A percentile compares a stretch with the other conserved stretches of the same genome.
Evolutionary conservation across 345 rosid genomes (phyloP).

Genomic region (Brassica rapa): DNA sequence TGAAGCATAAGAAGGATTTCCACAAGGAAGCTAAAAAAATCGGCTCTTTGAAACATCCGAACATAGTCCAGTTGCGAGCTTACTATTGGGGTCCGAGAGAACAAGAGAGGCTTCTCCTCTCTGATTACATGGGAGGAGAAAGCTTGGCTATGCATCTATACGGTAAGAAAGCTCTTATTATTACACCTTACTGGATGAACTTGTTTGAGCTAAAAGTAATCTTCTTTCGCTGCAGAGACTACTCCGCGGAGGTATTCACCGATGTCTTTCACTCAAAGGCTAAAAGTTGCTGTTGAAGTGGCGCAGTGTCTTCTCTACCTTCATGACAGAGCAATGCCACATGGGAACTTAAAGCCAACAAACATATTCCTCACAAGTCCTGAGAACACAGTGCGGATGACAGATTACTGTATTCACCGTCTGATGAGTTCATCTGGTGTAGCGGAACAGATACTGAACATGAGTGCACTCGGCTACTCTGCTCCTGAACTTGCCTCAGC

Average conservation of each 20-base stretch:
- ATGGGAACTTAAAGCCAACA: slow-evolving; percentile 87
- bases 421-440: slow-evolving; percentile 82
- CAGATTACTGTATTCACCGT: slow-evolving; percentile 86
- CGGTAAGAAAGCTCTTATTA: slow-evolving; percentile 54
- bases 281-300: slow-evolving; percentile 77
- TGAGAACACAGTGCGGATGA: slow-evolving; percentile 51
- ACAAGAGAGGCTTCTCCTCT: slow-evolving; percentile 88
- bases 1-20: slow-evolving; percentile 87
- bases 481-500: slow-evolving; percentile 82
- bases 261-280: slow-evolving; percentile 74
- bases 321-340: slow-evolving; percentile 80
- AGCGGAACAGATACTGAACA: slow-evolving; percentile 80
- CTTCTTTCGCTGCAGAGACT: slow-evolving; percentile 56
- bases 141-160: slow-evolving; percentile 91
- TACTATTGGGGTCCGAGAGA: slow-evolving; percentile 97
- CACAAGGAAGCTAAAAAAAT: slow-evolving; percentile 84
- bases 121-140: slow-evolving; percentile 84
- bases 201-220: neutral
- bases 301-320: slow-evolving; percentile 71
- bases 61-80: slow-evolving; percentile 78
- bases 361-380: slow-evolving; percentile 71
- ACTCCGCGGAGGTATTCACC: slow-evolving; percentile 88
- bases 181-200: neutral
- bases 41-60: slow-evolving; percentile 70
- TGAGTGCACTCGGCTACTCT: slow-evolving; percentile 92